Base-by-base conservation (phyloP, 768 basidiomycete genomes). In the Lactifluus volemus region DNA sequence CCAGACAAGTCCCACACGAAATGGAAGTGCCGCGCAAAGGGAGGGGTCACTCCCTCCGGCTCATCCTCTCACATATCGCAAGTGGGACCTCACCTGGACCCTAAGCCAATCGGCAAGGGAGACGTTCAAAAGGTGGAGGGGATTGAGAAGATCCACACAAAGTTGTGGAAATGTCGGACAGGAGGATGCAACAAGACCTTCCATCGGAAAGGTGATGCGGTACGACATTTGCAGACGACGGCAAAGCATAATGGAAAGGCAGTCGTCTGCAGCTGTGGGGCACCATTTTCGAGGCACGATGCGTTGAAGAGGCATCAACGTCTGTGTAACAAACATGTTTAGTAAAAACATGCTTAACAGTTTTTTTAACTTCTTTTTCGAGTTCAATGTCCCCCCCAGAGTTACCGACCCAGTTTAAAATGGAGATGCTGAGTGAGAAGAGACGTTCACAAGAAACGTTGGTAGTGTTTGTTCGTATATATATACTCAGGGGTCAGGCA, bases 221-320 rank as follows among this genome's bases (percentile, higher is more conserved):
- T 58, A 39, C 55, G 61, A 21, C 61, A 63, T 58, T 7, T 63
- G 47, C 51, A 63, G 52, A 61, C 60, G 45, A 61, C 60, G 2
- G 60, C 50, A 15, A 63, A 58, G 34, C 61, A 63, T 49, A 63
- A 58, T 8, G 57, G 57, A 14, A 63, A 47, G 57, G 52, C 61
- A 6, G 61, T 63, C 2, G 47, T 63, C 12, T 63, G 61, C 57
- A 41, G 36, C 34, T 63, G 61, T 32, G 61, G 61, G n/a, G 61
- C 61, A 10, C 21, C 57, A 34, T 63, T 63, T n/a, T 63, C 61
- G 11, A 53, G 61, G 41, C 56, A 53, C 32, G 61, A 63, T 14
- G 61, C 61, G 5, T 14, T 63, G 52, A 63, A 63, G 55, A 47
- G 61, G 47, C 61, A 63, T 41, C 61, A 63, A 12, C 60, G 60